Conservation (phyloP, 345 rosid genomes). For the Eucalyptus viminalis region DNA sequence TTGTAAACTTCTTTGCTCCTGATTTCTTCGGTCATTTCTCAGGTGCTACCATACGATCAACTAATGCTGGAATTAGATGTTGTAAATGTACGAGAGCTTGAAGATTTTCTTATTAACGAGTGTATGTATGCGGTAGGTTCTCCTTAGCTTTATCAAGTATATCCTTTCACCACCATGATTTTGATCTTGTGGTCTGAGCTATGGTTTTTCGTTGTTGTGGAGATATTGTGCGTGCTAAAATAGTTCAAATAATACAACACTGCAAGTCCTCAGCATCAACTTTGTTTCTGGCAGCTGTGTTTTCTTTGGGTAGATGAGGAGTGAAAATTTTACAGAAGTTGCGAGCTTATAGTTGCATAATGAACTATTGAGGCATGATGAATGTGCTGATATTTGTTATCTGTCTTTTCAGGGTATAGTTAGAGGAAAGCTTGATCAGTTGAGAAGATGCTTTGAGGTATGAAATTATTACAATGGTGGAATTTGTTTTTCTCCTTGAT, state of each 20-base stretch:
- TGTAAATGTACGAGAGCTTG: conserved; percentile 90
- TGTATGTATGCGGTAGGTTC: conserved; percentile 89
- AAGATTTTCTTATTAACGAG: conserved; percentile 95
- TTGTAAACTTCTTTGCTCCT: not conserved
- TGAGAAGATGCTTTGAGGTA: conserved; percentile 94
- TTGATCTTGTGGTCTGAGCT: not conserved
- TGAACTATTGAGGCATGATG: not conserved
- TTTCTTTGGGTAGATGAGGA: not conserved
- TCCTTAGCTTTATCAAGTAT: not conserved
- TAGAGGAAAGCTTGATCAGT: conserved; percentile 92
- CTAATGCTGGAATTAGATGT: conserved; percentile 89
- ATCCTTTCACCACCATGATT: not conserved
- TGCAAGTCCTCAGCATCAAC: not conserved
- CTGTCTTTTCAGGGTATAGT: conserved; percentile 62
- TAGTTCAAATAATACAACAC: not conserved
- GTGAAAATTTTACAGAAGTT: not conserved
- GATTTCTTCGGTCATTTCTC: not conserved
- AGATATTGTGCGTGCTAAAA: not conserved
- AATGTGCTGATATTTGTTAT: not conserved
- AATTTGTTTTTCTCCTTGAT: not conserved
- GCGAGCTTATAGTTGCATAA: not conserved
- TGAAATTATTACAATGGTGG: not conserved
- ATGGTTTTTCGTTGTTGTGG: not conserved
- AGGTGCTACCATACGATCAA: conserved; percentile 83
- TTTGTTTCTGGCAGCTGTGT: not conserved